Evolutionary conservation across 139 green algal species (phyloP), one percentile per base, ranked within the genome.

Genomic region (Dunaliella primolecta): DNA sequence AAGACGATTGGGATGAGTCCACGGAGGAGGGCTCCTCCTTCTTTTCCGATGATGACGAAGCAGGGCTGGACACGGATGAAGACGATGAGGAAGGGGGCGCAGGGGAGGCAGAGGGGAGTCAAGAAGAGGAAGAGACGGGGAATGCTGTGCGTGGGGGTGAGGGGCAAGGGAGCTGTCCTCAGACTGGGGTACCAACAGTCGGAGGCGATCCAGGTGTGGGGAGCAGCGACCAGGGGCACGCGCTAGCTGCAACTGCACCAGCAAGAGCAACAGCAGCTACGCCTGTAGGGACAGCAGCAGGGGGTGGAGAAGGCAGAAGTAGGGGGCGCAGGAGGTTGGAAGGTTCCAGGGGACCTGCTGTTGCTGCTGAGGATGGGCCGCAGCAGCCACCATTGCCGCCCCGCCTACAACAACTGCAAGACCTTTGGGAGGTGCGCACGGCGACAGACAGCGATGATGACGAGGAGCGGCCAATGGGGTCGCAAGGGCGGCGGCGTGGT

Each of bases 381-480:
- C 35, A 30, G 21, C 77, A 30, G 77, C 32, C 33, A 34, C 46
- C 46, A 15, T 64, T 64, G 80, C 30, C 29, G 37, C 80, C 29
- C n/a, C 80, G 80, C 35, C 21, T 29, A 33, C 80, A 31, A 75
- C 32, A 46, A n/a, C 80, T 84, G 2, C 80, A 84, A 30, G 80
- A 75, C 21, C 31, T 21, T 0, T 85, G 79, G 80, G 81, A 85
- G 37, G 85, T 85, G 38, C 3, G 55, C 2, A 89, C 88, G 0
- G 88, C 80, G 0, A 89, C 88, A 0, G 88, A 91, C 81, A 91
- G 88, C 77, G 88, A 91, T n/a, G 88, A 91, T 33, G 83, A 87
- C 7, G 64, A 77, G 57, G 30, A 82, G 30, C 55, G 57, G 31
- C 27, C 75, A 7, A 74, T 70, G 23, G 31, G 36, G n/a, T n/a